These are phyloP conservation scores for Dryas drummondii DNA, from an alignment of 306 rosid species.

Conservation along the genomic window DNA sequence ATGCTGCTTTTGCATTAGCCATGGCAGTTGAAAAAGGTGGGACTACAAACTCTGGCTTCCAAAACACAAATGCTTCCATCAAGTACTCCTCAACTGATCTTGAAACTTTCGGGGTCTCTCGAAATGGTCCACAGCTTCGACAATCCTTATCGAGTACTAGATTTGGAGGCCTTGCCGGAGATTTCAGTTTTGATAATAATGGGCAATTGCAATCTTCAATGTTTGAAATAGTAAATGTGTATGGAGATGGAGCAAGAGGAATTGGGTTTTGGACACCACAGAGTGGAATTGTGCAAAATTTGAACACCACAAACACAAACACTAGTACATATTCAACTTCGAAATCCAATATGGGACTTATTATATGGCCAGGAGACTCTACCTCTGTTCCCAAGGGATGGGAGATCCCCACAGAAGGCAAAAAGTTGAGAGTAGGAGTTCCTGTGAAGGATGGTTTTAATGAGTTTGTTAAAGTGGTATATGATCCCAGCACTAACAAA, in stretches of 20 bases:
- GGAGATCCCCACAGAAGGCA: conserved; percentile 20
- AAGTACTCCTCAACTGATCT: not conserved
- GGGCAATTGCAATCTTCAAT: conserved; percentile 32
- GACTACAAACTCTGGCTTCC: not conserved
- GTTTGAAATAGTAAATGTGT: conserved; percentile 38
- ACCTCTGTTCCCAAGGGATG: conserved; percentile 28
- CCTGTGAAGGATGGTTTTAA: conserved; percentile 11
- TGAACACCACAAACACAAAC: not conserved
- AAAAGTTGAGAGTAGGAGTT: conserved; percentile 30
- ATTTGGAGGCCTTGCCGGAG: conserved; percentile 40
- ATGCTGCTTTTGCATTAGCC: conserved; percentile 48
- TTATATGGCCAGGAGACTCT: conserved; percentile 42
- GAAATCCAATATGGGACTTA: conserved; percentile 4
- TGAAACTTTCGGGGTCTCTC: conserved; percentile 5
- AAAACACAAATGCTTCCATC: not conserved
- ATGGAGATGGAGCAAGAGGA: conserved; percentile 2
- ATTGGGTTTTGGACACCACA: conserved; percentile 8
- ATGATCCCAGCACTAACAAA: not conserved
- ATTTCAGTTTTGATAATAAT: conserved; percentile 21
- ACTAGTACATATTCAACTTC: not conserved
- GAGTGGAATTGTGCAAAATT: conserved; percentile 1
- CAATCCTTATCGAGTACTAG: conserved; percentile 14
- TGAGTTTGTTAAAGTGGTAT: conserved; percentile 19
- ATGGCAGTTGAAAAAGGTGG: conserved; percentile 40
- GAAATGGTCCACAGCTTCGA: conserved; percentile 17